A percentile compares a stretch with the other conserved stretches of the same genome.
These are phyloP conservation scores for Erodium texanum DNA, from an alignment of 441 rosid species.

Conservation along the genomic window DNA sequence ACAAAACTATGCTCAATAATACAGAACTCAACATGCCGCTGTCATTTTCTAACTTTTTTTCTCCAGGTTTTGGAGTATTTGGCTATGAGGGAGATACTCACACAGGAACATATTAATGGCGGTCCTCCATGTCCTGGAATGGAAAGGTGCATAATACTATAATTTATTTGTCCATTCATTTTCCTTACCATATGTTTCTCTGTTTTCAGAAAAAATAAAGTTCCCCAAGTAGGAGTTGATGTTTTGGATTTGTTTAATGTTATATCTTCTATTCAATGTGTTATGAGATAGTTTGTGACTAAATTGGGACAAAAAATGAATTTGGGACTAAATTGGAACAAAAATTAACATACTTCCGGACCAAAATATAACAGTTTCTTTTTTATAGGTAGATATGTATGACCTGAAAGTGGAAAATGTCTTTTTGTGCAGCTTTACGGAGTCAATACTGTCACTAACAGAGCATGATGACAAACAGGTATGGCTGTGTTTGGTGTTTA, in stretches of 20 bases:
- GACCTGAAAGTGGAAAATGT: constrained; percentile 16
- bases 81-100: constrained; percentile 71
- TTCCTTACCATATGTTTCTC: not conserved
- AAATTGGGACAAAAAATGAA: too few species aligned
- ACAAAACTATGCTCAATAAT: not conserved
- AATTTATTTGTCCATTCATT: constrained; percentile 12
- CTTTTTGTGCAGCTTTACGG: constrained; percentile 62
- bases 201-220: not conserved
- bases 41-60: not conserved
- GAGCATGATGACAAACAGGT: constrained; percentile 95
- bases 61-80: constrained; percentile 82
- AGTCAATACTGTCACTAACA: constrained; percentile 79
- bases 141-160: constrained; percentile 56
- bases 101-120: constrained; percentile 57
- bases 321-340: not conserved
- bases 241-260: not conserved
- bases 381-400: not conserved
- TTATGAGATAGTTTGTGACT: not conserved
- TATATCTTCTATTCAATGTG: not conserved
- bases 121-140: constrained; percentile 87
- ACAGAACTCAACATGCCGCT: not conserved
- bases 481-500: constrained; percentile 7
- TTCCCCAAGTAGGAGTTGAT: not conserved
- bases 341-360: not conserved
- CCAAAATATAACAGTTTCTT: not conserved